Evolutionary conservation across 2,329 filamentous ascomycete species (phyloP).

Genomic region (Pseudohalonectria lignicola): DNA sequence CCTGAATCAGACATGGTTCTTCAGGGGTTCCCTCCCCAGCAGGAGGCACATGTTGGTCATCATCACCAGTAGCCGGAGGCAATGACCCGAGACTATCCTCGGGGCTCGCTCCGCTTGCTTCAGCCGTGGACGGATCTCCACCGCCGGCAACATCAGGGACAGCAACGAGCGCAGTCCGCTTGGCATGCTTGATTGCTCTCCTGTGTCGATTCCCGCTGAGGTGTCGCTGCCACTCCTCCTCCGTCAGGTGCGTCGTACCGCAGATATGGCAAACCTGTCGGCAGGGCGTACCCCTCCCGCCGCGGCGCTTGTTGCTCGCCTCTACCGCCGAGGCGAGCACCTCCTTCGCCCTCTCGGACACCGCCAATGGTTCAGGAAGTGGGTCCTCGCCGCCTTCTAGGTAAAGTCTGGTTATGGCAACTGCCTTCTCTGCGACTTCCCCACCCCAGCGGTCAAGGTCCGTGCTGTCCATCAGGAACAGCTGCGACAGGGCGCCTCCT

Average conservation of each 20-base stretch:
- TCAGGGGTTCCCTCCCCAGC: too few relatives aligned
- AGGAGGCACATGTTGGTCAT: too few relatives aligned
- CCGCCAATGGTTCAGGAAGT: slow-evolving; percentile 37
- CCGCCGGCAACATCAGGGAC: too few relatives aligned
- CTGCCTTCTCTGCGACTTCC: slow-evolving; percentile 55
- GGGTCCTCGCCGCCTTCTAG: slow-evolving; percentile 36
- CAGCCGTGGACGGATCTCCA: too few relatives aligned
- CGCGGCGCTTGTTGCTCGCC: slow-evolving; percentile 32
- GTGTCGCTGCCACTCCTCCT: slow-evolving; percentile 37
- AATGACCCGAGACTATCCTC: too few relatives aligned
- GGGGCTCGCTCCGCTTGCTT: too few relatives aligned
- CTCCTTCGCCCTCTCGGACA: slow-evolving; percentile 36
- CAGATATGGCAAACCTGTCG: slow-evolving; percentile 65
- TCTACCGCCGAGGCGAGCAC: slow-evolving; percentile 41
- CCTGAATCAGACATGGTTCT: too few relatives aligned
- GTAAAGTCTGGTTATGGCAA: slow-evolving; percentile 50
- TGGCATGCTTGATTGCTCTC: slow-evolving; percentile 13
- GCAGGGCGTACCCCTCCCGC: slow-evolving; percentile 36
- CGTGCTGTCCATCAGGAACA: slow-evolving; percentile 78
- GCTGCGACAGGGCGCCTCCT: slow-evolving; percentile 35
- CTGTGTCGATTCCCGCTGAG: slow-evolving; percentile 29
- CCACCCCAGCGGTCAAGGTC: slow-evolving; percentile 50
- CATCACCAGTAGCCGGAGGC: too few relatives aligned
- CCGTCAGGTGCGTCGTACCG: slow-evolving; percentile 47
- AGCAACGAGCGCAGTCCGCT: slow-evolving; percentile 12